Evolutionary conservation across 768 basidiomycete genomes (phyloP).

Genomic region (Mycena rebaudengoi): DNA sequence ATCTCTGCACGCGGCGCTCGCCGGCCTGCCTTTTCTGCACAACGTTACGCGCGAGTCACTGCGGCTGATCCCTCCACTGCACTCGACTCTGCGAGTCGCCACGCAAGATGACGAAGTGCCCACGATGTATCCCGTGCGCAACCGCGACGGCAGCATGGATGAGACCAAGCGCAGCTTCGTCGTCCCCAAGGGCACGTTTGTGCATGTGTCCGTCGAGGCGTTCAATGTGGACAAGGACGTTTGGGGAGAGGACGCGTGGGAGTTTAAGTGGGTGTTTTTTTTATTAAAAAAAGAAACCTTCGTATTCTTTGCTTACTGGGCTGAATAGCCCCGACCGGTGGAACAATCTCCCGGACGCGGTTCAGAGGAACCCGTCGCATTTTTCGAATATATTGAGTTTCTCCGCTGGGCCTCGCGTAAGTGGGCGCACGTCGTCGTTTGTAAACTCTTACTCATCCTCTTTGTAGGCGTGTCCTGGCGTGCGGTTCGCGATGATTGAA

Average conservation of each 20-base stretch:
- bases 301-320: background rate
- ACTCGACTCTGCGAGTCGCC: constrained; percentile 83
- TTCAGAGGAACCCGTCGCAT: constrained; percentile 70
- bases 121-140: constrained; percentile 67
- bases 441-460: constrained; percentile 4
- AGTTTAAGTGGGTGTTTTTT: constrained; percentile 67
- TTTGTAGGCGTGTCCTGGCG: constrained; percentile 80
- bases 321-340: constrained; percentile 77
- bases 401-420: constrained; percentile 82
- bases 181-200: constrained; percentile 73
- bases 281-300: too few relatives aligned
- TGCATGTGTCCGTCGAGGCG: constrained; percentile 83
- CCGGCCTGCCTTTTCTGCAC: constrained; percentile 74
- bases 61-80: constrained; percentile 82
- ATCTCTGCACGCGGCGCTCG: constrained; percentile 62
- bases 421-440: constrained; percentile 40
- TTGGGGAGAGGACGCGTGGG: constrained; percentile 86
- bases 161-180: constrained; percentile 51
- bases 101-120: constrained; percentile 83
- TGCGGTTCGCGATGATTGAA: constrained; percentile 86
- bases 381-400: constrained; percentile 79
- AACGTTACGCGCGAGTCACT: constrained; percentile 80
- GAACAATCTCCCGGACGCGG: constrained; percentile 79
- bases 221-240: constrained; percentile 80
- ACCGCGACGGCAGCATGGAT: constrained; percentile 54